These are phyloP conservation scores for Trichoderma arundinaceum DNA, from an alignment of 2,329 filamentous ascomycete species.

Conservation along the genomic window DNA sequence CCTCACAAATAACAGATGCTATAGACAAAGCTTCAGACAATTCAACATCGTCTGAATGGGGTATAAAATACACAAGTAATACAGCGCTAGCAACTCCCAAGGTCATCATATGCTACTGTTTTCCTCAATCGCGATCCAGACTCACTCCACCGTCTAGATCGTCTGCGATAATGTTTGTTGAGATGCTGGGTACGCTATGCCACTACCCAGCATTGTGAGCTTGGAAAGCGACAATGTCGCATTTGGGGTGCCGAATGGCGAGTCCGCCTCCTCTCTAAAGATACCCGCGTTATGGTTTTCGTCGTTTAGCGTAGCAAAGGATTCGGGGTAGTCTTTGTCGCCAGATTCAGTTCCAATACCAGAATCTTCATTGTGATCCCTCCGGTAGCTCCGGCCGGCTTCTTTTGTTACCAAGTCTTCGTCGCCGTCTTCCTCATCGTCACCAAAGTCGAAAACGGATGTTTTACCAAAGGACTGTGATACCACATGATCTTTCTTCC, in stretches of 20 bases:
- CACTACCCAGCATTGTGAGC: constrained; percentile 53
- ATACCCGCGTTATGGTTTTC: constrained; percentile 41
- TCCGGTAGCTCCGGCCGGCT: background rate
- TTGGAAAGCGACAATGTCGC: constrained; percentile 69
- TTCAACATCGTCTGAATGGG: constrained; percentile 18
- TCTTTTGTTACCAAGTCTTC: constrained; percentile 3
- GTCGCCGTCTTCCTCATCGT: constrained; percentile 46
- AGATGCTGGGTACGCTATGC: constrained; percentile 16
- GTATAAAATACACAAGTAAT: constrained; percentile 29
- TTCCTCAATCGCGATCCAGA: background rate
- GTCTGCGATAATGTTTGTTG: constrained; percentile 38
- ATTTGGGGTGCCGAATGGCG: constrained; percentile 58
- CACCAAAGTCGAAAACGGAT: constrained; percentile 52
- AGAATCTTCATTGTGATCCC: constrained; percentile 43
- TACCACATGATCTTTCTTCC: constrained; percentile 41
- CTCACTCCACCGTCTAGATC: constrained; percentile 34
- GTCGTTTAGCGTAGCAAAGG: constrained; percentile 59
- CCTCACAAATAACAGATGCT: constrained; percentile 12
- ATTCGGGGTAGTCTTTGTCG: constrained; percentile 54
- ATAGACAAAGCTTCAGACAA: constrained; percentile 22
- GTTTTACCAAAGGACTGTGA: constrained; percentile 46
- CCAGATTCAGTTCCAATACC: constrained; percentile 46
- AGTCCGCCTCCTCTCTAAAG: constrained; percentile 44
- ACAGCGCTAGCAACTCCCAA: constrained; percentile 19
- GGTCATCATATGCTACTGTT: constrained; percentile 12